A percentile compares a stretch with the other conserved stretches of the same genome.
phyloP scores from a whole-genome alignment of 2,329 filamentous ascomycete genomes.

The Diaporthe humulicola region DNA sequence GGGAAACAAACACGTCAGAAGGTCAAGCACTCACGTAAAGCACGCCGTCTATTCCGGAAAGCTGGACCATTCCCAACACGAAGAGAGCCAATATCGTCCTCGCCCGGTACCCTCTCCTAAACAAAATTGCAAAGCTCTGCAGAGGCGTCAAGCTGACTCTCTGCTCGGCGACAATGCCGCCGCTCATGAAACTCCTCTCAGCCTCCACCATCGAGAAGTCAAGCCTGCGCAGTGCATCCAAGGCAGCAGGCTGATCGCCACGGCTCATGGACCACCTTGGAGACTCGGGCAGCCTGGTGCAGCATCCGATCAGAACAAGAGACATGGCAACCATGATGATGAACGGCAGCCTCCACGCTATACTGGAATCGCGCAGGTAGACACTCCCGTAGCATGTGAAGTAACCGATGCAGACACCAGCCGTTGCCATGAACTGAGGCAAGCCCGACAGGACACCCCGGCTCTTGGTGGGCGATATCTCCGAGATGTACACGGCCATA shows the following conservation, averaged over 20 bases:
- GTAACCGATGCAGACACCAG: constrained; percentile 67
- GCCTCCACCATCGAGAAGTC: constrained; percentile 60
- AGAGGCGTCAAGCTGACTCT: constrained; percentile 47
- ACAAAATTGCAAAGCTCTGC: constrained; percentile 51
- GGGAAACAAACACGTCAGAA: not conserved
- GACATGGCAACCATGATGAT: constrained; percentile 60
- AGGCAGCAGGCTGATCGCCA: constrained; percentile 61
- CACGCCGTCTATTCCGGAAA: constrained; percentile 73
- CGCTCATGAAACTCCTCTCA: constrained; percentile 58
- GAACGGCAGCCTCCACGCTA: constrained; percentile 70
- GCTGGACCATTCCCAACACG: constrained; percentile 70
- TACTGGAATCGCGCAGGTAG: constrained; percentile 54
- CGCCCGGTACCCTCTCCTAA: constrained; percentile 57
- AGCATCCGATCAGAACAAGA: constrained; percentile 53
- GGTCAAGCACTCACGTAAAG: constrained; percentile 62
- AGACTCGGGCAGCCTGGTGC: constrained; percentile 64
- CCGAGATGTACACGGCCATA: constrained; percentile 71
- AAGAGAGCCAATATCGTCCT: constrained; percentile 67
- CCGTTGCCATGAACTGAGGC: constrained; percentile 65
- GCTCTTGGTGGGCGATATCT: constrained; percentile 66
- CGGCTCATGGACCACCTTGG: constrained; percentile 68
- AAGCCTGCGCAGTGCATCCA: constrained; percentile 55
- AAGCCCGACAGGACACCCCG: constrained; percentile 65
- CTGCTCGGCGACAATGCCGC: constrained; percentile 43
- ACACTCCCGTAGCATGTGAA: constrained; percentile 72